Evolutionary conservation across 1,284 basidiomycete genomes (phyloP), one percentile per base, ranked within the genome.

Genomic region (Thelephora terrestris): DNA sequence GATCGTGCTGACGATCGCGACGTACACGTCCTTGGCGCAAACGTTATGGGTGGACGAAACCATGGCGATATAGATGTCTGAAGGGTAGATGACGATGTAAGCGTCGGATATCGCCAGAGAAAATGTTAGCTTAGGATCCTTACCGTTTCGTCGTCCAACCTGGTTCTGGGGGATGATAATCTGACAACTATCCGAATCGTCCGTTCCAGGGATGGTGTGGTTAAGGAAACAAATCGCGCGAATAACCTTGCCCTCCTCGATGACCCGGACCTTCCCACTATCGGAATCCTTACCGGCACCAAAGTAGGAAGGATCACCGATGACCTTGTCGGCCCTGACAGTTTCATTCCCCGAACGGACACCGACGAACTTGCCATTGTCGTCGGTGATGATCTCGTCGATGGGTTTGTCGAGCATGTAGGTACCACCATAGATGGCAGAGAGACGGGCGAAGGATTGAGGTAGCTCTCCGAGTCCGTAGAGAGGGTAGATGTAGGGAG

Each of bases 121-220:
- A 29, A 46, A 49, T 18, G 27, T 14, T 5, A 18, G 7, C 2
- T 17, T 47, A 21, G 50, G 23, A 36, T n/a, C 65, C 81, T 59
- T 59, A 90, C 93, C 95, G 64, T 99, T 92, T 70, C 88, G 85
- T 57, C 96, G 75, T 56, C 79, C 78, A 55, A 99, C 93, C 70
- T 99, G 96, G 68, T 97, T 97, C 71, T 99, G 96, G 27, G 96
- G 96, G 57, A 99, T 96, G 68, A 99, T 94, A 60, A 99, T 91
- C 70, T 99, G 96, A 20, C 86, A 85, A 57, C 87, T 91, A 71
- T 99, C 96, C 47, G 85, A 75, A 62, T 98, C 88, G 42, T 99
- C 94, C 43, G 96, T 99, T 54, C 91, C 93, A 47, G 96, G 96
- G 57, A 99, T 96, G 43, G 95, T 91, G 70, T 99, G 96, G 71